Conservation (phyloP, 257 asterid species). For the Cinchona pubescens region DNA sequence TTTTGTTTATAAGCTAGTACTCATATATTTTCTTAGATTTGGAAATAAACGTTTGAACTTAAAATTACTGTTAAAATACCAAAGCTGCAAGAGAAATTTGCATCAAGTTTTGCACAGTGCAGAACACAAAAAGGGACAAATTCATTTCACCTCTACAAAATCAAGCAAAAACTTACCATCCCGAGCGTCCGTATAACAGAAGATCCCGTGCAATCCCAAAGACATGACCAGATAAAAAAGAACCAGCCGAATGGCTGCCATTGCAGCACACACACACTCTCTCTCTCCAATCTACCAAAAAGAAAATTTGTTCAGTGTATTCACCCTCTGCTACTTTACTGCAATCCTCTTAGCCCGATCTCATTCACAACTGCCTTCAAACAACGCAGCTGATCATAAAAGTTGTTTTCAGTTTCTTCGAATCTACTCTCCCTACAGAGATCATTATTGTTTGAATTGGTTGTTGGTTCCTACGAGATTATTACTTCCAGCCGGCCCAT, state of each 20-base stretch:
- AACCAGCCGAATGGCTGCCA: conserved; percentile 40
- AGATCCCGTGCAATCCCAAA: background rate
- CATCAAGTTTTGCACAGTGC: background rate
- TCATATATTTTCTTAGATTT: too few relatives aligned
- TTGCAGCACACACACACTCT: conserved; percentile 15
- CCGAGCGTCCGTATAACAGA: conserved; percentile 31
- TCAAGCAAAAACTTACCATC: too few relatives aligned
- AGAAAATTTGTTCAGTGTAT: background rate
- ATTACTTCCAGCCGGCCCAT: conserved; percentile 8
- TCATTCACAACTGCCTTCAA: background rate
- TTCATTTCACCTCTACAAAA: too few relatives aligned
- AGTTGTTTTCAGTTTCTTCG: background rate
- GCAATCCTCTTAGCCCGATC: background rate
- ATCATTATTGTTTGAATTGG: background rate
- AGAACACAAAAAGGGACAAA: too few relatives aligned
- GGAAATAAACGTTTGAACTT: background rate
- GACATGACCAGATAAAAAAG: conserved; percentile 33
- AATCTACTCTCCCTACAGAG: too few relatives aligned
- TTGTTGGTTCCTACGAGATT: background rate
- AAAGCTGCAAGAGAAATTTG: background rate
- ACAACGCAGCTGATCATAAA: background rate
- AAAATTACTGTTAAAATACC: too few relatives aligned
- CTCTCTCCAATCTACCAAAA: background rate
- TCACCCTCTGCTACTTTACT: background rate
- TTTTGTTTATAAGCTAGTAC: too few relatives aligned